Conservation (phyloP, 345 rosid species). For the Crucihimalaya himalaica region DNA sequence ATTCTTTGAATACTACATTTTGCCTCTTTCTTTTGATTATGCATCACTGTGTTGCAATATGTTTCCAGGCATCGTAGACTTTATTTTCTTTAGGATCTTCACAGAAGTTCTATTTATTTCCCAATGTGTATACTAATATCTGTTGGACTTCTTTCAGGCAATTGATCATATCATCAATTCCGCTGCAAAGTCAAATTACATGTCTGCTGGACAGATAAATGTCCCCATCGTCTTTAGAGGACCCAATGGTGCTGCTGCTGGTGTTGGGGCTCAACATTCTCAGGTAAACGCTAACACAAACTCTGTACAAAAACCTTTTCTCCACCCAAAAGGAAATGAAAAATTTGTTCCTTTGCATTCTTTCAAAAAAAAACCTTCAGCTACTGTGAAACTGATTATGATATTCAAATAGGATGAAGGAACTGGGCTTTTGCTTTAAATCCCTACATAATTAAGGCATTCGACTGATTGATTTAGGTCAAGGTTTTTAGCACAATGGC, state of each 20-base stretch:
- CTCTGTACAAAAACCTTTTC: not conserved
- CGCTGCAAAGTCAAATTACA: slow-evolving; percentile 82
- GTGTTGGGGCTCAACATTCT: slow-evolving; percentile 98
- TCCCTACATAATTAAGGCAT: not conserved
- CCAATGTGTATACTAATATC: not conserved
- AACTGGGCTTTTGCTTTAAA: slow-evolving; percentile 4
- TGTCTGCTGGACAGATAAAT: slow-evolving; percentile 84
- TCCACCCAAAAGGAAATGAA: not conserved
- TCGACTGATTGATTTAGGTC: not conserved
- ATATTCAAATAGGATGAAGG: slow-evolving; percentile 1
- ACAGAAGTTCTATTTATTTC: not conserved
- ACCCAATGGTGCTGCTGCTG: slow-evolving; percentile 98
- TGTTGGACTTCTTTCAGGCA: slow-evolving; percentile 51
- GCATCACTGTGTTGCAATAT: slow-evolving; percentile 20
- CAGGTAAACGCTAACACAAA: slow-evolving; percentile 48
- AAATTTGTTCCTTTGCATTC: slow-evolving; percentile 6
- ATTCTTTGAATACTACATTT: not conserved
- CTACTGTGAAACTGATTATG: slow-evolving; percentile 1
- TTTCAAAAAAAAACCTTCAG: not conserved
- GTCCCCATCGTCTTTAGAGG: slow-evolving; percentile 94
- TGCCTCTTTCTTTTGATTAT: slow-evolving; percentile 1
- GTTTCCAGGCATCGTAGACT: not conserved
- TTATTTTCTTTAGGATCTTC: slow-evolving; percentile 9
- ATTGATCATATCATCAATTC: slow-evolving; percentile 92
- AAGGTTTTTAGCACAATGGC: not conserved